phyloP scores from a whole-genome alignment of 305 asterid genomes.

The Fraxinus baroniana region DNA sequence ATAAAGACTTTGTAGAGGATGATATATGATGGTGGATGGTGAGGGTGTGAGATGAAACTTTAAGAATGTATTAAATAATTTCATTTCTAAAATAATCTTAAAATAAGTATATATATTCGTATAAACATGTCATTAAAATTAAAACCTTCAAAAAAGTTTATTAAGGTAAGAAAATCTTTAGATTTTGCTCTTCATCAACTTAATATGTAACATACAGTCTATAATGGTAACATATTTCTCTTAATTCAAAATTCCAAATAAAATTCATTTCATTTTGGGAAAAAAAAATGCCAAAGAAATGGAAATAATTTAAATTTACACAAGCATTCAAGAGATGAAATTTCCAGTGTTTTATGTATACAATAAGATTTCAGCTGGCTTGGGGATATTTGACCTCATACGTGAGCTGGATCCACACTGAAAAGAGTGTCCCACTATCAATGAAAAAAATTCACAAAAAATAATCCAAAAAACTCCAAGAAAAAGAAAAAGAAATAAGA shows the following conservation, averaged over 20 bases:
- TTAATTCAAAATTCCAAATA: background rate
- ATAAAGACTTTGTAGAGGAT: background rate
- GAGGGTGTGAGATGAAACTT: background rate
- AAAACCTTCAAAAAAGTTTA: background rate
- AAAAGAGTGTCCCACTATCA: constrained; percentile 40
- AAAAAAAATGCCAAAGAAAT: background rate
- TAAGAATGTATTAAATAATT: background rate
- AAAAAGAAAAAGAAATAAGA: background rate
- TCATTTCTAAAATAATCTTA: background rate
- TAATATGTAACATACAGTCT: background rate
- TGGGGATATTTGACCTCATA: constrained; percentile 50
- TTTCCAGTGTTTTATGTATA: background rate
- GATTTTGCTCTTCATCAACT: background rate
- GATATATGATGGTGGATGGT: background rate
- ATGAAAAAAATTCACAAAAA: background rate
- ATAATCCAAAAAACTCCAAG: constrained; percentile 3
- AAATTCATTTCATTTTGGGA: background rate
- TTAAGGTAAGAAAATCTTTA: background rate
- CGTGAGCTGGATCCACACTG: constrained; percentile 78
- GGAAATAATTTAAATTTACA: background rate
- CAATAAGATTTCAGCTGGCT: constrained; percentile 48
- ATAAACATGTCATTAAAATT: background rate
- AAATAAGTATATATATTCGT: background rate
- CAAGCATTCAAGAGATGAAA: background rate
- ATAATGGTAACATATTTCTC: background rate